Evolutionary conservation across 345 rosid genomes (phyloP), one percentile per base, ranked within the genome.

Genomic region (Populus deltoides): DNA sequence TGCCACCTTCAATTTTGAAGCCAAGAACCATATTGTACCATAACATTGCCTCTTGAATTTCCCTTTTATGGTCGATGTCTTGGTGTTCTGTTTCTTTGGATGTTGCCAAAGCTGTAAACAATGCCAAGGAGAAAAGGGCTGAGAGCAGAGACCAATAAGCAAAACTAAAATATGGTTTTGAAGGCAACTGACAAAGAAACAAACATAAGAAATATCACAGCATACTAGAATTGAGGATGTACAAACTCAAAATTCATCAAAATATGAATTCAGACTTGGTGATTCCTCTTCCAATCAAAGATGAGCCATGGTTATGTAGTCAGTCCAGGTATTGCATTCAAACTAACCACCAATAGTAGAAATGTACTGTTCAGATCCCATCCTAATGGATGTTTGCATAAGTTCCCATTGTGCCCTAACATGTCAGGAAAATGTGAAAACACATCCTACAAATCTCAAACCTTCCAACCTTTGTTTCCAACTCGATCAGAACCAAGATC

Each of bases 1-100:
- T 87, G 72, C 99, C 97, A 17, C 93, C 97, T 85, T 93, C 95
- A 79, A 93, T 82, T 41, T 82, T 89, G 78, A 96, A 86, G 81
- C 99, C 93, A 15, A 96, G 93, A 86, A 86, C 85, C 79, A 78
- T 81, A 79, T 90, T 91, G 84, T 93, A 96, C 99, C 99, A 96
- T 67, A 86, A 82, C 47, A 93, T 81, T 67, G 94, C 97, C 84
- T 86, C 91, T 62, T 88, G 78, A 70, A 89, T 87, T 70, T 89
- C 90, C 79, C 77, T 86, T 76, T 83, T 85, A 24, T 69, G 70
- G 81, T 85, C 87, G 29, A 77, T 78, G 76, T 78, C 86, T 78
- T 86, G 83, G 65, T 81, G 82, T 73, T 36, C 86, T 77, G 82
- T 87, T 47, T 86, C 90, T 82, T 86, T 89, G 74, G 75, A 78